These are phyloP conservation scores for Erythrophleum ivorense DNA, from an alignment of 331 rosid genomes.

Conservation along the genomic window DNA sequence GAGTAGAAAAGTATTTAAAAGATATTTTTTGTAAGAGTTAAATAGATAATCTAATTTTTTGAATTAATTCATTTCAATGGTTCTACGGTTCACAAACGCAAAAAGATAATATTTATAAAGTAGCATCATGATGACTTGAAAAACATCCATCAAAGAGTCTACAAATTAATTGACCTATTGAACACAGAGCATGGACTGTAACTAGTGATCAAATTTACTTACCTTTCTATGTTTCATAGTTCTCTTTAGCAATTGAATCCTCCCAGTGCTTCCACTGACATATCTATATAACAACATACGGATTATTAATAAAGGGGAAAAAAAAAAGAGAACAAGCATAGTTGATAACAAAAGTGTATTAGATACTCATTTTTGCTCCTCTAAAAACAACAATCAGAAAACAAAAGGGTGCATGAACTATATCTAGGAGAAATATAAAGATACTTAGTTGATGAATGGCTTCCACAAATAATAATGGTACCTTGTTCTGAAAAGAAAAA, in stretches of 20 bases:
- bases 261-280: constrained; percentile 77
- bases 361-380: constrained; percentile 49
- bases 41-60: neutral
- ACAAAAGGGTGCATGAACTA: constrained; percentile 68
- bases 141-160: neutral
- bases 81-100: neutral
- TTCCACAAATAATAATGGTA: constrained; percentile 57
- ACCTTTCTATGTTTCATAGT: constrained; percentile 45
- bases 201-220: neutral
- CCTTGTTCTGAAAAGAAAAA: constrained; percentile 55
- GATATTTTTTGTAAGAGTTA: neutral
- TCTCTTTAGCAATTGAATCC: constrained; percentile 47
- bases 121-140: neutral
- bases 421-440: constrained; percentile 69
- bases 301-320: too few relatives aligned
- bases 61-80: neutral
- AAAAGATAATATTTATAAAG: neutral
- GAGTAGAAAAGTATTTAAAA: neutral
- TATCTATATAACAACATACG: too few relatives aligned
- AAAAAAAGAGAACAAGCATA: neutral
- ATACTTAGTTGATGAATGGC: constrained; percentile 71
- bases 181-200: neutral
- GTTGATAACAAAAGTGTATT: neutral
- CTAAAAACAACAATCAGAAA: constrained; percentile 64
- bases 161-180: neutral